phyloP scores from a whole-genome alignment of 345 rosid species.

The Eucalyptus cladocalyx region DNA sequence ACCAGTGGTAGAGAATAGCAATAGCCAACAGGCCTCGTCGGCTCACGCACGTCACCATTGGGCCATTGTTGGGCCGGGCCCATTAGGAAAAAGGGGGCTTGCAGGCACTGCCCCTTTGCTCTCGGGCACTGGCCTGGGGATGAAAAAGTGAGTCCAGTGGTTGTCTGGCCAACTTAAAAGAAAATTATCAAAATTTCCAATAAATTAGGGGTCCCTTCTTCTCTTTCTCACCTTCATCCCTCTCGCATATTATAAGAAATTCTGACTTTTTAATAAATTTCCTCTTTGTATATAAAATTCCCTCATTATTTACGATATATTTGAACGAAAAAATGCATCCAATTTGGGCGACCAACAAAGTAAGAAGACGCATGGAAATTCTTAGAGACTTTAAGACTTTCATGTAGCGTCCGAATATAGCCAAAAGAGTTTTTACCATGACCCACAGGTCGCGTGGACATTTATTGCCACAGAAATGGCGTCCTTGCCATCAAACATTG shows the following conservation, averaged over 20 bases:
- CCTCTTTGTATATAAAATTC: not conserved
- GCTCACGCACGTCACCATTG: not conserved
- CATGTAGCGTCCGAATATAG: not conserved
- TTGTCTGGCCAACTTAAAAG: not conserved
- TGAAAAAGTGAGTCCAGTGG: rapidly evolving
- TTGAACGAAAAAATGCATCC: not conserved
- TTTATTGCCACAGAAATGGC: not conserved
- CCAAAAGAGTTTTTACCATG: not conserved
- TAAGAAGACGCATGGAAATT: not conserved
- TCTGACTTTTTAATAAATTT: not conserved
- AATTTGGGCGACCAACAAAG: rapidly evolving
- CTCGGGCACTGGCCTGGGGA: not conserved
- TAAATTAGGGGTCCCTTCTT: not conserved
- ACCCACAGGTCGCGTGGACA: not conserved
- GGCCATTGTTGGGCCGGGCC: not conserved
- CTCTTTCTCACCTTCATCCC: not conserved
- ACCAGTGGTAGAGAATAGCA: not conserved
- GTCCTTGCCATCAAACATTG: not conserved
- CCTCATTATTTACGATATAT: not conserved
- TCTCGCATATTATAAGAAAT: not conserved
- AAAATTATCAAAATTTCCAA: not conserved
- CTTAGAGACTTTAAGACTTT: not conserved
- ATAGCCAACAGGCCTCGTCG: not conserved
- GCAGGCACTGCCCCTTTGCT: not conserved
- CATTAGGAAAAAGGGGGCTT: not conserved